A percentile compares a stretch with the other conserved stretches of the same genome.
Evolutionary conservation across 2,329 filamentous ascomycete species (phyloP).

Genomic region (Rutstroemia sp.): DNA sequence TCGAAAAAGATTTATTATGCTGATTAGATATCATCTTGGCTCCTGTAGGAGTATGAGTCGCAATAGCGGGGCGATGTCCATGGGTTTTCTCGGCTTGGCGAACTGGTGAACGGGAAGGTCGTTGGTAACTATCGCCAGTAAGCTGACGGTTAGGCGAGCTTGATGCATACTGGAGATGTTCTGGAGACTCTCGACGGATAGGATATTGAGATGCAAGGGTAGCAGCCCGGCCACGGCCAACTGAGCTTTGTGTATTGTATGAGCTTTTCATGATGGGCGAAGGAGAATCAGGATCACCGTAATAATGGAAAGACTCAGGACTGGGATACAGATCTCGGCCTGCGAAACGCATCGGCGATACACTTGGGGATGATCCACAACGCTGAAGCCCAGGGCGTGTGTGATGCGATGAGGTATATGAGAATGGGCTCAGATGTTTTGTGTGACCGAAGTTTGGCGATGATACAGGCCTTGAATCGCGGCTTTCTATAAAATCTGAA

Average conservation of each 20-base stretch:
- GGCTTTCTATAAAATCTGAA: conserved; percentile 19
- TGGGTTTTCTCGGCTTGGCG: neutral
- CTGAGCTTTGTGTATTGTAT: neutral
- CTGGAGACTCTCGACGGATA: neutral
- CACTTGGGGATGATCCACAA: conserved; percentile 16
- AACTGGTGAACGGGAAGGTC: neutral
- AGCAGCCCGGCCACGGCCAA: neutral
- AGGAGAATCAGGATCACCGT: neutral
- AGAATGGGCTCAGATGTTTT: neutral
- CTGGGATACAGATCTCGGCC: neutral
- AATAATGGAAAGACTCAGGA: neutral
- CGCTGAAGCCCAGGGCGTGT: conserved; percentile 9
- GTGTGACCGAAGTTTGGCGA: conserved; percentile 15
- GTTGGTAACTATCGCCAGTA: neutral
- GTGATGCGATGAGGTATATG: neutral
- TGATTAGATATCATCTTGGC: neutral
- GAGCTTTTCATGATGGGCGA: neutral
- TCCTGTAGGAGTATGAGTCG: neutral
- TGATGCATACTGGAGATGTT: neutral
- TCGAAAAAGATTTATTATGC: neutral
- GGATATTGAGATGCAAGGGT: neutral
- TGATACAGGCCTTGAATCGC: conserved; percentile 7
- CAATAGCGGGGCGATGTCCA: neutral
- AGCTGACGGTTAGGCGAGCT: neutral
- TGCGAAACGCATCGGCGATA: conserved; percentile 1